phyloP scores from a whole-genome alignment of 1,284 basidiomycete species.

The Microbotryomycetes sp. region DNA sequence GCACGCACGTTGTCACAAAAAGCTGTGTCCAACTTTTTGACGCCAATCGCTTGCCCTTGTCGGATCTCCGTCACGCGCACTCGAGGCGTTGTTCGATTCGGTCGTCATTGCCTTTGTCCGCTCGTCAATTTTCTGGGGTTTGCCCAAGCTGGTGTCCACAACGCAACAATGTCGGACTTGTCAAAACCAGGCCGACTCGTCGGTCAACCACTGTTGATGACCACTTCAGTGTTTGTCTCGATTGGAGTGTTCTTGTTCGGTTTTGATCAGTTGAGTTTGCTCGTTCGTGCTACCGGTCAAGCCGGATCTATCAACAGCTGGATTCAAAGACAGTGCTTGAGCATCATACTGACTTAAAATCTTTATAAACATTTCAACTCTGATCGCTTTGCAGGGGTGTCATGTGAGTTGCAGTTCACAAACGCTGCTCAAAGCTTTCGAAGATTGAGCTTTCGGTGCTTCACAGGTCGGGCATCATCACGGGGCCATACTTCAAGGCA shows the following conservation, averaged over 20 bases:
- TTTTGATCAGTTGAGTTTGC: conserved; percentile 37
- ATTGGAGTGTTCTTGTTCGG: conserved; percentile 70
- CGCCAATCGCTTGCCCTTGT: too few species aligned
- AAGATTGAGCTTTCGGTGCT: too few species aligned
- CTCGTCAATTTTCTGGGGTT: too few species aligned
- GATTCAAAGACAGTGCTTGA: neutral
- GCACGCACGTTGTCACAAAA: too few species aligned
- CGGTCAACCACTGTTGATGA: conserved; percentile 72
- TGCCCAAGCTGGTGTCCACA: too few species aligned
- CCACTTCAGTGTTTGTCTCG: conserved; percentile 74
- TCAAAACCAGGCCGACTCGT: conserved; percentile 51
- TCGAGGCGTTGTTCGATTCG: too few species aligned
- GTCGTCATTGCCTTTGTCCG: too few species aligned
- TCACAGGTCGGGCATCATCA: conserved; percentile 64
- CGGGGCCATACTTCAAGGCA: conserved; percentile 50
- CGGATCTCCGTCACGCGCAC: too few species aligned
- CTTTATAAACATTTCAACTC: conserved; percentile 46
- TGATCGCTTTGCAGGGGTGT: conserved; percentile 24
- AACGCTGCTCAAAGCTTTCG: too few species aligned
- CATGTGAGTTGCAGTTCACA: conserved; percentile 59
- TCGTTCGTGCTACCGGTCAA: neutral
- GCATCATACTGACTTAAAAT: conserved; percentile 29
- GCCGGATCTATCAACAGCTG: neutral
- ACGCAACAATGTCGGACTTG: neutral
- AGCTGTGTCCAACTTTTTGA: too few species aligned